These are phyloP conservation scores for Colletotrichum salicis DNA, from an alignment of 2,329 filamentous ascomycete genomes.

Conservation along the genomic window DNA sequence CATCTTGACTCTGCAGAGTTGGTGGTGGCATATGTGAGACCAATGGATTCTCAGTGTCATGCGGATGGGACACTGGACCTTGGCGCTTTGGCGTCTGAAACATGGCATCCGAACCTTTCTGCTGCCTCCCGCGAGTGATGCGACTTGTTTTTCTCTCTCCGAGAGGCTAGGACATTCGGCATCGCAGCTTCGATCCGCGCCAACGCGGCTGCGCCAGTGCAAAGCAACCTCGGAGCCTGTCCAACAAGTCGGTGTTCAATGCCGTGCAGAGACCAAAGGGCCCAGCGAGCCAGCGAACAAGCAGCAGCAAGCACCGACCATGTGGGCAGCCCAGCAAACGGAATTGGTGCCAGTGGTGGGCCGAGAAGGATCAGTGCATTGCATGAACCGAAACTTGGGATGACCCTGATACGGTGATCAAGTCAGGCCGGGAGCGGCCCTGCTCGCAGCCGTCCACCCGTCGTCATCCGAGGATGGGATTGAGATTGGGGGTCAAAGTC, in stretches of 20 bases:
- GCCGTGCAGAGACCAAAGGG: slow-evolving; percentile 6
- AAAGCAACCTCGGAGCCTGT: not conserved
- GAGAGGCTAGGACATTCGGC: not conserved
- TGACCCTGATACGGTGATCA: slow-evolving; percentile 12
- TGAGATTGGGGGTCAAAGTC: not conserved
- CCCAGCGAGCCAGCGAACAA: not conserved
- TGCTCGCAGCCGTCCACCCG: slow-evolving; percentile 12
- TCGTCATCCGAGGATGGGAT: slow-evolving; percentile 24
- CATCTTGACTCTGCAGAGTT: not conserved
- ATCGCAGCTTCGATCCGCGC: not conserved
- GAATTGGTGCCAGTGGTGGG: slow-evolving; percentile 8
- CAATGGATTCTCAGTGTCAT: slow-evolving; percentile 2
- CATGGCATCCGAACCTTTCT: slow-evolving; percentile 3
- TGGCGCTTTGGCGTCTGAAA: slow-evolving; percentile 3
- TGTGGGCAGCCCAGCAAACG: not conserved
- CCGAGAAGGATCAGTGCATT: slow-evolving; percentile 23
- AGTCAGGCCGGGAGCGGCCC: slow-evolving; percentile 23
- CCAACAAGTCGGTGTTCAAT: not conserved
- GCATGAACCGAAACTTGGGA: slow-evolving; percentile 33
- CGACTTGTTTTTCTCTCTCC: not conserved
- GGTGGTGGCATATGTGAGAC: slow-evolving; percentile 20
- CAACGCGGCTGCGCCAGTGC: not conserved
- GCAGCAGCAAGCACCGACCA: not conserved
- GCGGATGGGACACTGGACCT: slow-evolving; percentile 3
- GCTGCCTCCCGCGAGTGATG: not conserved